phyloP scores from a whole-genome alignment of 768 basidiomycete species.

The Lactarius psammicola region DNA sequence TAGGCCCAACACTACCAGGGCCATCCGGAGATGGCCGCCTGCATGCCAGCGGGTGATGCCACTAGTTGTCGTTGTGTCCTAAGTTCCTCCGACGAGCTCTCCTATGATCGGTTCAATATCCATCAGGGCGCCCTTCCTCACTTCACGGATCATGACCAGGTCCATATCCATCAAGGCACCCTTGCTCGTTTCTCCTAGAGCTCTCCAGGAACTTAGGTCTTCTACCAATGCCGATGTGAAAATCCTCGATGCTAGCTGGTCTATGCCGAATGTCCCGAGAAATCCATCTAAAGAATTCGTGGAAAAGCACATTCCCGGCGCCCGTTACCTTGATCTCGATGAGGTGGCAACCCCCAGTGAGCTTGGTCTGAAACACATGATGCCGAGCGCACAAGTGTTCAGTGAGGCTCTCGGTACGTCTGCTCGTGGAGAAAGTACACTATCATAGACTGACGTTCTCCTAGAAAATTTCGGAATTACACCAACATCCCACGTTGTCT shows the following conservation, averaged over 20 bases:
- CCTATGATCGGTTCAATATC: background rate
- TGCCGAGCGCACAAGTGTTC: slow-evolving; percentile 72
- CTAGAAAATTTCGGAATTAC: slow-evolving; percentile 70
- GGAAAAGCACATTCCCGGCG: slow-evolving; percentile 63
- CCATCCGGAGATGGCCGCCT: background rate
- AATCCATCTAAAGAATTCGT: slow-evolving; percentile 68
- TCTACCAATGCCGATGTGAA: slow-evolving; percentile 35
- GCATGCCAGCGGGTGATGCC: background rate
- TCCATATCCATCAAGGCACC: slow-evolving; percentile 31
- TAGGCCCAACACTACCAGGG: background rate
- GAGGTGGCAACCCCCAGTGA: slow-evolving; percentile 69
- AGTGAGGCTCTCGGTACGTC: slow-evolving; percentile 75
- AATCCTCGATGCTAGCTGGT: slow-evolving; percentile 82
- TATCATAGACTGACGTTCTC: slow-evolving; percentile 22
- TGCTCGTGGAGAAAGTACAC: slow-evolving; percentile 15
- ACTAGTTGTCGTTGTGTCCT: no score
- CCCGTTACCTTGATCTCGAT: slow-evolving; percentile 79
- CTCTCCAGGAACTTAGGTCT: slow-evolving; percentile 34
- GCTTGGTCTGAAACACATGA: slow-evolving; percentile 90
- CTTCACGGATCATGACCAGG: slow-evolving; percentile 1
- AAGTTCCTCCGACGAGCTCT: background rate
- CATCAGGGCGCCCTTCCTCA: background rate
- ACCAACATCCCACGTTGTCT: slow-evolving; percentile 72
- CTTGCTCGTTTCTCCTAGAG: slow-evolving; percentile 35
- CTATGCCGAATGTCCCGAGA: slow-evolving; percentile 86